Conservation (phyloP, 768 basidiomycete species). For the Lactarius trivialis region DNA sequence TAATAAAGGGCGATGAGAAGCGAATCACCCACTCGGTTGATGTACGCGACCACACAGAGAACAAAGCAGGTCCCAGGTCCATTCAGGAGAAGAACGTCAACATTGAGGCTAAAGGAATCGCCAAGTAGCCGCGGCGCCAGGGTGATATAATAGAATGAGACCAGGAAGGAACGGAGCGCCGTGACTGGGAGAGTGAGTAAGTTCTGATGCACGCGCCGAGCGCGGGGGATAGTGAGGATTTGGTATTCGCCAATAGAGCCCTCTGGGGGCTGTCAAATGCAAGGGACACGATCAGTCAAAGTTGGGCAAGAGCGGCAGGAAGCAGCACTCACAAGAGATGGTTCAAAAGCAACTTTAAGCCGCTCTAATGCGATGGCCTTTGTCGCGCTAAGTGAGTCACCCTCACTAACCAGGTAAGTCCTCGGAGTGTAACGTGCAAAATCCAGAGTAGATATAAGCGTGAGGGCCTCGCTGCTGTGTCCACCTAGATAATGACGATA, state of each 20-base stretch:
- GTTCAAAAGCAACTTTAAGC: slow-evolving; percentile 27
- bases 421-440: slow-evolving; percentile 69
- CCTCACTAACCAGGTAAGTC: slow-evolving; percentile 75
- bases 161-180: slow-evolving; percentile 51
- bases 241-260: slow-evolving; percentile 31
- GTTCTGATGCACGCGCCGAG: slow-evolving; percentile 79
- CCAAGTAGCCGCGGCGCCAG: slow-evolving; percentile 37
- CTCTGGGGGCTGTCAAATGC: slow-evolving; percentile 1
- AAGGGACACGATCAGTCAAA: background rate
- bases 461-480: slow-evolving; percentile 84
- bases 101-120: slow-evolving; percentile 48
- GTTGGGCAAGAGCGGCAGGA: background rate
- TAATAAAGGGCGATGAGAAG: slow-evolving; percentile 8
- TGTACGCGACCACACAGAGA: slow-evolving; percentile 60
- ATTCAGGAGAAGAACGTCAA: slow-evolving; percentile 83
- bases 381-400: slow-evolving; percentile 68
- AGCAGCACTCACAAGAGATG: slow-evolving; percentile 21
- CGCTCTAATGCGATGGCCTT: slow-evolving; percentile 66
- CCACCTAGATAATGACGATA: slow-evolving; percentile 75
- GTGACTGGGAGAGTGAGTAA: slow-evolving; percentile 64
- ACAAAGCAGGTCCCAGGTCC: slow-evolving; percentile 93
- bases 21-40: slow-evolving; percentile 55
- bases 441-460: slow-evolving; percentile 65
- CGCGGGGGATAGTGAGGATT: slow-evolving; percentile 73
- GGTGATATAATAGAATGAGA: slow-evolving; percentile 56